Evolutionary conservation across 148 eudicot species (phyloP).

Genomic region (Amaranthus cruentus): DNA sequence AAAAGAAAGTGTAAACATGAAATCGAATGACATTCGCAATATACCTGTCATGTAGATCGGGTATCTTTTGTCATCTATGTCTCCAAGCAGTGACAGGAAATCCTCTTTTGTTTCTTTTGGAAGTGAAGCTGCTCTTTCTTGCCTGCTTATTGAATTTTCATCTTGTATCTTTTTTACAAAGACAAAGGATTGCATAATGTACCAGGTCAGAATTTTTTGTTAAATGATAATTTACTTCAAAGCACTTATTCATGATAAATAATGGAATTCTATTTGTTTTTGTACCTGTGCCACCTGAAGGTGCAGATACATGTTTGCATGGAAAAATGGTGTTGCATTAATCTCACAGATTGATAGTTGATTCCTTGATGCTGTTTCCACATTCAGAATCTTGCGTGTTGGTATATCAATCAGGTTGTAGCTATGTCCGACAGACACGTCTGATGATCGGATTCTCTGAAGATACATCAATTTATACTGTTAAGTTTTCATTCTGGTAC

Average conservation of each 20-base stretch:
- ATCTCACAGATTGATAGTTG: slow-evolving; percentile 52
- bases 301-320: slow-evolving; percentile 92
- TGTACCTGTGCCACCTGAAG: slow-evolving; percentile 70
- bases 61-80: slow-evolving; percentile 51
- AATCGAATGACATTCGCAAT: neutral
- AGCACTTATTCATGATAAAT: neutral
- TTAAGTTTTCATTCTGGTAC: neutral
- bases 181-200: slow-evolving; percentile 3
- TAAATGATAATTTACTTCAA: slow-evolving; percentile 6
- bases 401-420: slow-evolving; percentile 67
- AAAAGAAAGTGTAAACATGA: neutral
- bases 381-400: slow-evolving; percentile 58
- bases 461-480: slow-evolving; percentile 13
- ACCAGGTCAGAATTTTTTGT: neutral
- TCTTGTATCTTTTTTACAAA: slow-evolving; percentile 58
- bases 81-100: slow-evolving; percentile 64
- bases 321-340: slow-evolving; percentile 55
- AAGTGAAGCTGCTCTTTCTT: slow-evolving; percentile 55
- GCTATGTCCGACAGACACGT: slow-evolving; percentile 83
- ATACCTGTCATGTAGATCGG: slow-evolving; percentile 91
- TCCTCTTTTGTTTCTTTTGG: slow-evolving; percentile 58
- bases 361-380: slow-evolving; percentile 75
- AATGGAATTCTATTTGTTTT: neutral
- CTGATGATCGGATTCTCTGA: slow-evolving; percentile 65
- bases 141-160: slow-evolving; percentile 70